Evolutionary conservation across 345 rosid genomes (phyloP).

Genomic region (Jatropha curcas): DNA sequence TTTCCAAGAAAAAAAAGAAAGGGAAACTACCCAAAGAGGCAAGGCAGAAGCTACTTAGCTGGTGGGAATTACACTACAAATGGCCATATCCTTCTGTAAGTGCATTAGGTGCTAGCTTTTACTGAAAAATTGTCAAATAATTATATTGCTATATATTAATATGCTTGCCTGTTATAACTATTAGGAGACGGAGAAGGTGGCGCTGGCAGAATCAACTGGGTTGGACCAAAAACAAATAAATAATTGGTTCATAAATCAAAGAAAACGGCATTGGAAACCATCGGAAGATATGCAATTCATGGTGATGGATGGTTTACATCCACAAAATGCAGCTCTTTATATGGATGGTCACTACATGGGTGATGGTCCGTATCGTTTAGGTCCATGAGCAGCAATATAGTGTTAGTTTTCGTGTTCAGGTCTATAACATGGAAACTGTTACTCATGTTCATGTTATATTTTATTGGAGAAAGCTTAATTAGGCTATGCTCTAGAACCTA

Average conservation of each 20-base stretch:
- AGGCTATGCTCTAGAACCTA: conserved; percentile 3
- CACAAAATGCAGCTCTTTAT: conserved; percentile 80
- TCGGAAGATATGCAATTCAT: conserved; percentile 99
- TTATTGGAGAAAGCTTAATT: background rate
- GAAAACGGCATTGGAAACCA: conserved; percentile 99
- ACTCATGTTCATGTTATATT: background rate
- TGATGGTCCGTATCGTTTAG: conserved; percentile 92
- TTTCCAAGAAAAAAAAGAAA: conserved; percentile 98
- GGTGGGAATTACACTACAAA: conserved; percentile 99
- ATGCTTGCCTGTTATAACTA: background rate
- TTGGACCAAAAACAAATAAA: conserved; percentile 98
- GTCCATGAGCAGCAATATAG: conserved; percentile 49
- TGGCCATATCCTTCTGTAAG: conserved; percentile 99
- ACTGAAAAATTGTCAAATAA: too few species aligned
- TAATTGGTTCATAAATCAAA: conserved; percentile 98
- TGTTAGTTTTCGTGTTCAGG: conserved; percentile 5
- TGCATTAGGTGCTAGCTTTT: too few species aligned
- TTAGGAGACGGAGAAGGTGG: conserved; percentile 96
- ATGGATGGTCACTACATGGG: conserved; percentile 92
- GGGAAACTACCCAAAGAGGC: conserved; percentile 99
- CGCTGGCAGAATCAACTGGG: conserved; percentile 93
- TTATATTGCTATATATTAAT: background rate
- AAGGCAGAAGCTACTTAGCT: conserved; percentile 90
- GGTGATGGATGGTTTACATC: conserved; percentile 98
- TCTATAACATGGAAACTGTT: background rate